phyloP scores from a whole-genome alignment of 148 eudicot genomes.

The Rheum nobile region DNA sequence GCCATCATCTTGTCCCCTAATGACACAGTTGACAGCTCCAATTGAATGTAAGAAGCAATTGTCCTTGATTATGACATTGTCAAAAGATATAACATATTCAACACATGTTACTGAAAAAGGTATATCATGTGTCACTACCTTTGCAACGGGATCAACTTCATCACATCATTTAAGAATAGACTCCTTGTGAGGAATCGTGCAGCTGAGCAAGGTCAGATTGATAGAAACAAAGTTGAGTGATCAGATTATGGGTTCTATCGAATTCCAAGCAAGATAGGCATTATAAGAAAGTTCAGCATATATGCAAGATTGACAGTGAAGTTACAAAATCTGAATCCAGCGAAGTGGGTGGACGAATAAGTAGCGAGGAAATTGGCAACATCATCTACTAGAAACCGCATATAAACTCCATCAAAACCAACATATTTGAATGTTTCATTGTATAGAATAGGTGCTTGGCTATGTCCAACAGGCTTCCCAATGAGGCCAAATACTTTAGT shows the following conservation, averaged over 20 bases:
- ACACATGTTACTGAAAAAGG: no score
- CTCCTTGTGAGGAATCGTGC: constrained; percentile 67
- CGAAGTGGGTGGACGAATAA: constrained; percentile 44
- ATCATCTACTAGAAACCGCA: constrained; percentile 49
- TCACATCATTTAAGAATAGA: constrained; percentile 34
- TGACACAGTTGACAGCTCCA: constrained; percentile 63
- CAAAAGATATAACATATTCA: neutral
- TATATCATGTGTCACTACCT: no score
- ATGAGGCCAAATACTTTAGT: constrained; percentile 55
- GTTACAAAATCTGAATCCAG: constrained; percentile 44
- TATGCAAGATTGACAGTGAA: neutral
- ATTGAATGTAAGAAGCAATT: constrained; percentile 27
- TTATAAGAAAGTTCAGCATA: no score
- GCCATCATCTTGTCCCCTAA: constrained; percentile 41
- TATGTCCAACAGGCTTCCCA: constrained; percentile 60
- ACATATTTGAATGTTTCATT: constrained; percentile 35
- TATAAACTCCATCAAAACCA: constrained; percentile 47
- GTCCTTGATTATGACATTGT: neutral
- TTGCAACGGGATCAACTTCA: constrained; percentile 51
- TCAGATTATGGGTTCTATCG: neutral
- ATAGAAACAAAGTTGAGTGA: no score
- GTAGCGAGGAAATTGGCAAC: constrained; percentile 33
- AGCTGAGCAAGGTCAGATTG: constrained; percentile 21
- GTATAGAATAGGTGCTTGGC: constrained; percentile 48
- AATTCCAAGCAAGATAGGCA: neutral